phyloP scores from a whole-genome alignment of 1,139 yeast genomes.

The Saccharomyces hybrid region DNA sequence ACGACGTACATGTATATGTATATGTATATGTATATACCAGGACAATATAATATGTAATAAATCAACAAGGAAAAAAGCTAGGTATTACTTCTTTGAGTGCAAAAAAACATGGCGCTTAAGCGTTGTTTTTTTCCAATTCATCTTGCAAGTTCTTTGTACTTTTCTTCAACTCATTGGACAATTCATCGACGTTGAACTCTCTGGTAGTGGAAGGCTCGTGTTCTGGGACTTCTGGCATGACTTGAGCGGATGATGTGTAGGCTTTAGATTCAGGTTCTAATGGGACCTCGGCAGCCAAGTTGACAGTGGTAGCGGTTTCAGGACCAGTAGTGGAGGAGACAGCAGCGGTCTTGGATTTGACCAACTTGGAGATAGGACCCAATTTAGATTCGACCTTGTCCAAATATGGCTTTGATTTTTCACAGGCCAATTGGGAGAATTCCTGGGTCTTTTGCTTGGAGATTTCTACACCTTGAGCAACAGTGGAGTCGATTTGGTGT shows the following conservation, averaged over 20 bases:
- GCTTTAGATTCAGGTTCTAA: slow-evolving; percentile 14
- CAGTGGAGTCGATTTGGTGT: slow-evolving; percentile 70
- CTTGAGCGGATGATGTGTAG: slow-evolving; percentile 3
- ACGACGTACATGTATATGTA: background rate
- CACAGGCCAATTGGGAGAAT: slow-evolving; percentile 43
- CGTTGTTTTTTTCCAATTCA: slow-evolving; percentile 28
- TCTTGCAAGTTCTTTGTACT: slow-evolving; percentile 27
- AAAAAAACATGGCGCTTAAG: background rate
- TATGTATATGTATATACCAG: background rate
- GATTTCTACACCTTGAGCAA: slow-evolving; percentile 48
- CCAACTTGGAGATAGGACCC: slow-evolving; percentile 56
- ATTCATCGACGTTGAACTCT: slow-evolving; percentile 20
- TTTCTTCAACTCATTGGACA: slow-evolving; percentile 17
- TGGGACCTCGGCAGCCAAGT: slow-evolving; percentile 26
- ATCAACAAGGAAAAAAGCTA: background rate
- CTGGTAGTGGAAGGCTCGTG: slow-evolving; percentile 19
- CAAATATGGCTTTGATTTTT: slow-evolving; percentile 42
- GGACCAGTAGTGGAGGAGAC: slow-evolving; percentile 48
- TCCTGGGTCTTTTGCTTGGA: slow-evolving; percentile 53
- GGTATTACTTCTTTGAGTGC: background rate
- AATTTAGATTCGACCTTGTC: slow-evolving; percentile 45
- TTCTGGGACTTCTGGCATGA: slow-evolving; percentile 13
- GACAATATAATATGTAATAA: background rate
- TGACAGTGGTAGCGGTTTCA: slow-evolving; percentile 32
- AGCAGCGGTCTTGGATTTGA: slow-evolving; percentile 47